Base-by-base conservation (phyloP, 164 flowering plant species). In the Magnolia officinalis region DNA sequence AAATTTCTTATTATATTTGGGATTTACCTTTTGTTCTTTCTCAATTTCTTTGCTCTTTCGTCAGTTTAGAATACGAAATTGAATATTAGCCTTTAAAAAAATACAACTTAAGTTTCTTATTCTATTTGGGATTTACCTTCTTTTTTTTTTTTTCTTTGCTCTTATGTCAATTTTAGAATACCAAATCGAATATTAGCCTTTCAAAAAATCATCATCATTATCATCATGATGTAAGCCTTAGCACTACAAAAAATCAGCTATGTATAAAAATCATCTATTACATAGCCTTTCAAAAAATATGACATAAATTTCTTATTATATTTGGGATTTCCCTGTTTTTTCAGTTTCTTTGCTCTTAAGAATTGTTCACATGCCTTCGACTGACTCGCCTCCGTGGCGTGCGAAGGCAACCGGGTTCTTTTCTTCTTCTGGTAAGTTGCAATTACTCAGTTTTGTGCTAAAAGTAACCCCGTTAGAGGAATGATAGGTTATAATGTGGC, bases 361-460 rank as follows among this genome's bases (percentile, higher is more conserved):
- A 63, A 52, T 72, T 26, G 65, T 68, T 77, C 59, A 82, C 79
- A 92, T 94, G 98, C 84, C 97, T 71, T 84, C 91, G 23, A 83
- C 80, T 31, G 77, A 63, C 74, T 81, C 94, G 4, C 93, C 94
- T 75, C 93, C 77, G 86, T 95, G 96, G 96, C 92, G 86, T 37
- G 98, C 90, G 78, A 92, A 86, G 84, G 96, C 97, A 64, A 84
- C 76, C 72, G 94, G 72, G 50, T 91, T 95, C 81, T 88, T 95
- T 80, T 91, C 96, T 50, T 74, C 94, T 72, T 91, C 98, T 82
- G 96, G 98, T 89, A 80, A 29, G 77, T 75, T 67, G 26, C 65
- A 18, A 64, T 16, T 51, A n/a, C 10, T 14, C 8, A 6, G 31
- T 64, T 63, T 59, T 45, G 18, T 18, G 19, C 3, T 64, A 6